Conservation (phyloP, 208 protist genomes). For the Wallacemonas collosoma region DNA sequence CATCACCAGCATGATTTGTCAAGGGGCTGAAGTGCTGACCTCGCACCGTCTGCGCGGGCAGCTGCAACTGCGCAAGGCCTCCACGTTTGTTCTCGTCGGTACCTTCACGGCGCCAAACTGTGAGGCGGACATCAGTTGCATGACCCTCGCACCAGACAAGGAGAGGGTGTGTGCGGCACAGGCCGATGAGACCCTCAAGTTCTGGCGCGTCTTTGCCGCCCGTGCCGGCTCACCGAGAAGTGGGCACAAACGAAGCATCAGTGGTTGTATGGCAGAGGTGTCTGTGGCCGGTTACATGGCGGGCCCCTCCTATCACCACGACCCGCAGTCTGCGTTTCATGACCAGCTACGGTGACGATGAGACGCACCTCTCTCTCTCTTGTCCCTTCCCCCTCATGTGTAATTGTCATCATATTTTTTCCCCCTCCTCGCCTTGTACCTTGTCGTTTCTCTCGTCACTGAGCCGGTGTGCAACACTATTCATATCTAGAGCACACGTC, state of each 20-base stretch:
- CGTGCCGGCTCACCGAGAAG: conserved; percentile 6
- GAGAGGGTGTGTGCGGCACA: conserved; percentile 77
- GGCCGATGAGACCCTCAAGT: conserved; percentile 80
- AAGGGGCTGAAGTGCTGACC: conserved; percentile 54
- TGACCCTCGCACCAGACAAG: conserved; percentile 65
- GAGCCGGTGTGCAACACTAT: background rate
- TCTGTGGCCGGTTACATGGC: background rate
- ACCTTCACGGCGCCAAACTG: conserved; percentile 61
- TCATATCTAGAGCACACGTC: conserved; percentile 1
- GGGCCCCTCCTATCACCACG: background rate
- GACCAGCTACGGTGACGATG: conserved; percentile 16
- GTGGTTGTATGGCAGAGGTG: background rate
- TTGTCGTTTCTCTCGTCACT: background rate
- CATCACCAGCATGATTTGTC: conserved; percentile 65
- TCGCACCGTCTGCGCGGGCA: conserved; percentile 66
- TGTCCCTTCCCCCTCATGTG: background rate
- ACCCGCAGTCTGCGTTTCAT: conserved; percentile 5
- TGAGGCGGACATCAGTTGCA: conserved; percentile 49
- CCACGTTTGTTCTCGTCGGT: conserved; percentile 62
- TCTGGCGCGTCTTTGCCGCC: conserved; percentile 74
- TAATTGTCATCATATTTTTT: background rate
- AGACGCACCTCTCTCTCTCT: background rate
- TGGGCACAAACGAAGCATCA: conserved; percentile 14
- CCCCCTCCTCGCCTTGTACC: background rate
- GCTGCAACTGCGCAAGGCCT: conserved; percentile 69